Percentiles rank a stretch among this genome's conserved stretches.
phyloP scores from a whole-genome alignment of 2,329 filamentous ascomycete species.

The Pseudopithomyces chartarum region DNA sequence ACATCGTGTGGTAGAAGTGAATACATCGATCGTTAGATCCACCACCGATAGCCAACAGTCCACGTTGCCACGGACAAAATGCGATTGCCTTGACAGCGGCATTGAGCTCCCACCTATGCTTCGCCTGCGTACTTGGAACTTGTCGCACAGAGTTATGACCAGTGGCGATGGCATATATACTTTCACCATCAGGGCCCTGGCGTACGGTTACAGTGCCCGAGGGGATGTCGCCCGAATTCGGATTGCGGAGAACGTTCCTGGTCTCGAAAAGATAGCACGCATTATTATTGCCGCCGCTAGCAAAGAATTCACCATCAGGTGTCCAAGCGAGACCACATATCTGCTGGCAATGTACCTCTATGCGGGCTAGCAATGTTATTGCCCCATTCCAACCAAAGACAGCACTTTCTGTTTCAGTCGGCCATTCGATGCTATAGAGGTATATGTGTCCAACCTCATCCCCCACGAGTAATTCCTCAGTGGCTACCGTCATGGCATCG shows the following conservation, averaged over 20 bases:
- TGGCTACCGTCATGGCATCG: slow-evolving; percentile 61
- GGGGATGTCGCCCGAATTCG: slow-evolving; percentile 10
- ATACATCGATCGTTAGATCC: slow-evolving; percentile 95
- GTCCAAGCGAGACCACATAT: slow-evolving; percentile 95
- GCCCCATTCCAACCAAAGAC: slow-evolving; percentile 77
- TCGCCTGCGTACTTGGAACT: slow-evolving; percentile 63
- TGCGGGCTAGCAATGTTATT: slow-evolving; percentile 76
- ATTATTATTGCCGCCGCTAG: slow-evolving; percentile 93
- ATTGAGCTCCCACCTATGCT: slow-evolving; percentile 76
- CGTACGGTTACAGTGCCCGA: slow-evolving; percentile 28
- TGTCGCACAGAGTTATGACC: slow-evolving; percentile 45
- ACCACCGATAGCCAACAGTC: slow-evolving; percentile 85
- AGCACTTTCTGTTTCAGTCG: slow-evolving; percentile 61
- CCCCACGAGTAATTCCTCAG: slow-evolving; percentile 85
- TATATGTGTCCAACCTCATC: slow-evolving; percentile 83
- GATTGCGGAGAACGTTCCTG: slow-evolving; percentile 57
- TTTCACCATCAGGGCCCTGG: slow-evolving; percentile 34
- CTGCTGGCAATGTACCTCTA: slow-evolving; percentile 82
- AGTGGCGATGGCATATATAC: slow-evolving; percentile 39
- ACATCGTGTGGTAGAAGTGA: slow-evolving; percentile 89
- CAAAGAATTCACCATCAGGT: slow-evolving; percentile 73
- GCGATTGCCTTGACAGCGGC: slow-evolving; percentile 96
- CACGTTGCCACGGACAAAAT: slow-evolving; percentile 92
- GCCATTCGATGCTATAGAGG: slow-evolving; percentile 91
- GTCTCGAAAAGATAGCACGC: slow-evolving; percentile 80